A percentile compares a stretch with the other conserved stretches of the same genome.
Evolutionary conservation across 768 basidiomycete species (phyloP).

Genomic region (Neoboletus brunneissimus): DNA sequence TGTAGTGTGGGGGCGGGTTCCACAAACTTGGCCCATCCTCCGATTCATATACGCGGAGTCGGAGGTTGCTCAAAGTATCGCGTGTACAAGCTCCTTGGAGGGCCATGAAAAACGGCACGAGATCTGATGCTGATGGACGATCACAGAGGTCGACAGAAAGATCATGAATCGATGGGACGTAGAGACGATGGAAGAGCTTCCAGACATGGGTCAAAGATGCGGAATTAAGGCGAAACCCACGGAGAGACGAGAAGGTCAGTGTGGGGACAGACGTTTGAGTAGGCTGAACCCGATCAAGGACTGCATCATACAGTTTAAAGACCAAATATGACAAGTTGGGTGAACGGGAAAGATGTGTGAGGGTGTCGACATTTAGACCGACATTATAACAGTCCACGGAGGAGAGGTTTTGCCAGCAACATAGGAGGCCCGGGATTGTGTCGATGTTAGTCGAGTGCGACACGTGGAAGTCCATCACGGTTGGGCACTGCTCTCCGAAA

Average conservation of each 20-base stretch:
- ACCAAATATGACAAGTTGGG: not conserved
- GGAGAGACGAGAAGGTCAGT: conserved; percentile 5
- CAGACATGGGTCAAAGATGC: not conserved
- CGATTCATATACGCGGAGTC: not conserved
- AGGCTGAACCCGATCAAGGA: not conserved
- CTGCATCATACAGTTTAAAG: not conserved
- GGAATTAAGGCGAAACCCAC: not conserved
- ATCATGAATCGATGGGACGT: not conserved
- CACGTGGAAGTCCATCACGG: not conserved
- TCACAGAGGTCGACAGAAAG: not conserved
- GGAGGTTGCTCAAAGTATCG: not conserved
- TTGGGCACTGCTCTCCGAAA: conserved; percentile 4
- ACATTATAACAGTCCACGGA: not conserved
- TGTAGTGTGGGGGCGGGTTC: not conserved
- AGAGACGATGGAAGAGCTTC: conserved; percentile 1
- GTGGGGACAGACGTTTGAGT: not conserved
- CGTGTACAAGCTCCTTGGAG: not conserved
- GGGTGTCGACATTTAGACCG: not conserved
- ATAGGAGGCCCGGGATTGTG: conserved; percentile 2
- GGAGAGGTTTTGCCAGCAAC: conserved; percentile 7
- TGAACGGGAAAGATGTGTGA: conserved; percentile 5
- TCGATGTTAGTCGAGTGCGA: not conserved
- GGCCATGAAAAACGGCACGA: conserved; percentile 4
- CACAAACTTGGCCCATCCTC: not conserved
- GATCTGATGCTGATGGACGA: not conserved